Conservation (phyloP, 2,329 filamentous ascomycete species). For the Lasiodiplodia sp. region DNA sequence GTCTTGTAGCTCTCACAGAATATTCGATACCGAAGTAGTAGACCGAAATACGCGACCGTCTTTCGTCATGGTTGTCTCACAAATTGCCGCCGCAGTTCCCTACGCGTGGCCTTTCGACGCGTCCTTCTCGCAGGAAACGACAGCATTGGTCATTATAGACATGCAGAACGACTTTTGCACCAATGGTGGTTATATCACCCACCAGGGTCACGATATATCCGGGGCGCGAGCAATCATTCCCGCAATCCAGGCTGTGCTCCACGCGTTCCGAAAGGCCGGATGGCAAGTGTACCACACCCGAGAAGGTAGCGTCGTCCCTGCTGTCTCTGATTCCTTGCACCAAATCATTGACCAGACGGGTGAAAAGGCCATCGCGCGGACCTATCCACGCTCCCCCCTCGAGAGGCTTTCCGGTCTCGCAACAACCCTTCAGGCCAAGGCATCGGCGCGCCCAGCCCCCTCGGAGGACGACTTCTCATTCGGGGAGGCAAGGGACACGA, state of each 20-base stretch:
- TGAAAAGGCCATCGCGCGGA: slow-evolving; percentile 56
- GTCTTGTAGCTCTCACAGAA: background rate
- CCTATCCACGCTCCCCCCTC: slow-evolving; percentile 62
- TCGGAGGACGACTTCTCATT: slow-evolving; percentile 63
- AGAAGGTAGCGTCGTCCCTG: slow-evolving; percentile 45
- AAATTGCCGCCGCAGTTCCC: slow-evolving; percentile 40
- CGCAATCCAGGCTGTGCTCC: slow-evolving; percentile 50
- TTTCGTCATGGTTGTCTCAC: slow-evolving; percentile 10
- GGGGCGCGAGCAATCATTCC: slow-evolving; percentile 55
- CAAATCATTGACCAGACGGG: background rate
- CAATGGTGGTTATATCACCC: slow-evolving; percentile 57
- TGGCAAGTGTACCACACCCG: slow-evolving; percentile 59
- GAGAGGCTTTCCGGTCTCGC: slow-evolving; percentile 62
- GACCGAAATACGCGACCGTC: background rate
- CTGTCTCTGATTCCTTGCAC: background rate
- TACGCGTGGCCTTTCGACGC: slow-evolving; percentile 53
- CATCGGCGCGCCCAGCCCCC: slow-evolving; percentile 61
- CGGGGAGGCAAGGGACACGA: slow-evolving; percentile 66
- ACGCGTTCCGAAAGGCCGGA: slow-evolving; percentile 48
- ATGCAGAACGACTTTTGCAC: slow-evolving; percentile 50
- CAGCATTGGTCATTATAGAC: slow-evolving; percentile 37
- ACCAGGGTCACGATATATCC: slow-evolving; percentile 55
- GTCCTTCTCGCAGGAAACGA: slow-evolving; percentile 43
- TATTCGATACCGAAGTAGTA: background rate
- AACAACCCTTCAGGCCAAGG: slow-evolving; percentile 60